Conservation (phyloP, 1,284 basidiomycete species). For the Blastosporella zonata region DNA sequence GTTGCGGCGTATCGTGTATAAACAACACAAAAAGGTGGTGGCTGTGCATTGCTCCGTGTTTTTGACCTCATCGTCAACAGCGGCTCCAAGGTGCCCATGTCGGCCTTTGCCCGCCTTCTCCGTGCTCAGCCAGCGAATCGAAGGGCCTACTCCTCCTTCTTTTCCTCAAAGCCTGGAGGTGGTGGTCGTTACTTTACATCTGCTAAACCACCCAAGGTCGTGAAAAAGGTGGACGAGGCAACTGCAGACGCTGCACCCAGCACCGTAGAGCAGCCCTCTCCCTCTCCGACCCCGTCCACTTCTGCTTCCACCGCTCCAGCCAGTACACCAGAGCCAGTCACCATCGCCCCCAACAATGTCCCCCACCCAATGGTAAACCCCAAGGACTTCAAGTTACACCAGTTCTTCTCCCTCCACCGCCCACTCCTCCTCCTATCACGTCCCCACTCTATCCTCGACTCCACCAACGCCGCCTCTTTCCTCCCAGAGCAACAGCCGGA, state of each 20-base stretch:
- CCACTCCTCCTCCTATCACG: slow-evolving; percentile 66
- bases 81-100: slow-evolving; percentile 27
- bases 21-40: slow-evolving; percentile 12
- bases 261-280: slow-evolving; percentile 11
- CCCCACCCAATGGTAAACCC: slow-evolving; percentile 58
- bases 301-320: slow-evolving; percentile 5
- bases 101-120: slow-evolving; percentile 48
- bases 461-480: slow-evolving; percentile 30
- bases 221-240: slow-evolving; percentile 34
- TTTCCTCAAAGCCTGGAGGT: slow-evolving; percentile 72
- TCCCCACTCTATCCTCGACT: slow-evolving; percentile 56
- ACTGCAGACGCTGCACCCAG: slow-evolving; percentile 14
- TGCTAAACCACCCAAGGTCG: slow-evolving; percentile 58
- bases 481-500: no score
- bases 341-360: slow-evolving; percentile 8
- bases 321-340: neutral
- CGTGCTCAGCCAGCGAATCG: slow-evolving; percentile 44
- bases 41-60: slow-evolving; percentile 6
- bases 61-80: slow-evolving; percentile 11
- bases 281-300: slow-evolving; percentile 10
- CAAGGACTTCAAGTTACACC: slow-evolving; percentile 71
- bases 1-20: no score
- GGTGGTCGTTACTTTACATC: slow-evolving; percentile 74
- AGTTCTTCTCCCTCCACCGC: slow-evolving; percentile 76
- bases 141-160: slow-evolving; percentile 72